Conservation (phyloP, 306 rosid genomes). For the Ammopiptanthus mongolicus region DNA sequence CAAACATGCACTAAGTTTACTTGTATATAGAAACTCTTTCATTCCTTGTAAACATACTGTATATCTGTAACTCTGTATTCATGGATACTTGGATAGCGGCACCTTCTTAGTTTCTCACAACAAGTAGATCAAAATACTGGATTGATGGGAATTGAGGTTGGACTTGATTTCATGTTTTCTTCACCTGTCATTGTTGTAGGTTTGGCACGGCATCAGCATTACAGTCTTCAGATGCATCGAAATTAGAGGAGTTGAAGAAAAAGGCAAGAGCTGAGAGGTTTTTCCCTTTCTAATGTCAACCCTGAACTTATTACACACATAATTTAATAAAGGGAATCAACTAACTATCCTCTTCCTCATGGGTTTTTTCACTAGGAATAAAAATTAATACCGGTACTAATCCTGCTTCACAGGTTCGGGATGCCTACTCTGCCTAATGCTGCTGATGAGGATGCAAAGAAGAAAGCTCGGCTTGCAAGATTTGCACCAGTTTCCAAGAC, state of each 20-base stretch:
- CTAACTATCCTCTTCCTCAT: background rate
- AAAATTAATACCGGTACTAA: background rate
- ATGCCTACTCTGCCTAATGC: constrained; percentile 31
- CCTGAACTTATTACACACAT: background rate
- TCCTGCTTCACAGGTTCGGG: constrained; percentile 51
- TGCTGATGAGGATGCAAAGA: constrained; percentile 50
- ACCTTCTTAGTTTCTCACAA: background rate
- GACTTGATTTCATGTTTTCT: background rate
- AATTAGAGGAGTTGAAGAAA: constrained; percentile 57
- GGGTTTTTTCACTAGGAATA: background rate
- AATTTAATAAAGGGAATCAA: background rate
- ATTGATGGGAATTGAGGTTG: background rate
- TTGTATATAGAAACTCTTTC: background rate
- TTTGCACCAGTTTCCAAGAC: constrained; percentile 46
- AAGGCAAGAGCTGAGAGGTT: constrained; percentile 87
- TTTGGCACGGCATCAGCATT: constrained; percentile 45
- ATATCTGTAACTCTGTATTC: background rate
- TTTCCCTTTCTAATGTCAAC: background rate
- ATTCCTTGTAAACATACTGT: background rate
- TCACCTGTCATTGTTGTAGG: constrained; percentile 24
- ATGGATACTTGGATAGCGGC: background rate
- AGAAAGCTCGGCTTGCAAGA: constrained; percentile 73
- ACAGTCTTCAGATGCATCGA: constrained; percentile 38
- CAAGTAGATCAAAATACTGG: background rate
- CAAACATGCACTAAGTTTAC: too few species aligned